These are phyloP conservation scores for Tephrocybe sp. DNA, from an alignment of 768 basidiomycete genomes.

Conservation along the genomic window DNA sequence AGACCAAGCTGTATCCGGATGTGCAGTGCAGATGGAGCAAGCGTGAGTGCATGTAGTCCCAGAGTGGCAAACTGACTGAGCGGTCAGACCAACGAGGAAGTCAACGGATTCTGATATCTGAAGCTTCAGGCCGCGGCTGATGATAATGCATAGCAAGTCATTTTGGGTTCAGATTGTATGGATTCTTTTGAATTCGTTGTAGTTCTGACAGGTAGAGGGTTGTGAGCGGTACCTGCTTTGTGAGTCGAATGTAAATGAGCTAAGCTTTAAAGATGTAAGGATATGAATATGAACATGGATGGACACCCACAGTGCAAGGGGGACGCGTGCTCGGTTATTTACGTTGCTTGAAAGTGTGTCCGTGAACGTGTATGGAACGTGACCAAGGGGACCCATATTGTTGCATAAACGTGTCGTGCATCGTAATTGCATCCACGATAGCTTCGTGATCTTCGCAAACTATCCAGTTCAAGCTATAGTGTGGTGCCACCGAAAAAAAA, in stretches of 20 bases:
- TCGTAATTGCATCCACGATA: background rate
- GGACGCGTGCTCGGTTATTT: constrained; percentile 6
- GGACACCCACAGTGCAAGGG: background rate
- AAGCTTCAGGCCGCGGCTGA: too few species aligned
- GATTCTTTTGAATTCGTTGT: background rate
- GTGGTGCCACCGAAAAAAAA: too few species aligned
- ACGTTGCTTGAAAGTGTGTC: constrained; percentile 2
- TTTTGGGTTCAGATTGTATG: too few species aligned
- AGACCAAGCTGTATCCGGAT: background rate
- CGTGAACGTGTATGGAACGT: constrained; percentile 6
- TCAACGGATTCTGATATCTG: background rate
- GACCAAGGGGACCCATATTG: constrained; percentile 3
- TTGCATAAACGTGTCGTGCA: constrained; percentile 3
- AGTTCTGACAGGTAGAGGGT: background rate
- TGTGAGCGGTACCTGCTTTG: background rate
- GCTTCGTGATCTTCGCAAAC: background rate
- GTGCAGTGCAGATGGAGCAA: background rate
- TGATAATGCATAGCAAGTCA: too few species aligned
- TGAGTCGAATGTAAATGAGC: background rate
- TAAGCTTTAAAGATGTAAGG: background rate
- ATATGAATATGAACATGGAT: background rate
- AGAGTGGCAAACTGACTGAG: background rate
- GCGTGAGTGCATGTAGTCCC: background rate
- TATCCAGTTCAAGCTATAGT: background rate
- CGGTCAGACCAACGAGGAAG: background rate